phyloP scores from a whole-genome alignment of 371 early-diverging fungal species.

The Scutellospora calospora region DNA sequence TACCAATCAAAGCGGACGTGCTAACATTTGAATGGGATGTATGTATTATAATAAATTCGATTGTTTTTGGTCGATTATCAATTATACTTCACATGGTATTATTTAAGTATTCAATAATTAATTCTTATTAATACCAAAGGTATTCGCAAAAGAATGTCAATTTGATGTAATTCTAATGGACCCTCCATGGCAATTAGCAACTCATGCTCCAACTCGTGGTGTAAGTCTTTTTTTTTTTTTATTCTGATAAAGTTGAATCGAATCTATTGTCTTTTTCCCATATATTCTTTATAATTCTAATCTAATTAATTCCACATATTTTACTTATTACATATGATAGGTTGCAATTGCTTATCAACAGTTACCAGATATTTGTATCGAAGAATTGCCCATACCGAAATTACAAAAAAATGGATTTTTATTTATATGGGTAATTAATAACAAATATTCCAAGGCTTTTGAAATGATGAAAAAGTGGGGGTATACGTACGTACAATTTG shows the following conservation, averaged over 20 bases:
- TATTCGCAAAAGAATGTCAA: slow-evolving; percentile 79
- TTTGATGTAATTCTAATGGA: slow-evolving; percentile 94
- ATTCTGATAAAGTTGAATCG: neutral
- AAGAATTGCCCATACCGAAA: slow-evolving; percentile 86
- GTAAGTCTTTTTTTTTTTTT: slow-evolving; percentile 53
- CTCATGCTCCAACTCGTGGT: slow-evolving; percentile 92
- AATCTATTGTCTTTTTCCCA: neutral
- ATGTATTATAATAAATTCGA: slow-evolving; percentile 45
- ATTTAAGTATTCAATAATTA: neutral
- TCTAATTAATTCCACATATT: neutral
- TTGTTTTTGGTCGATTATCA: neutral
- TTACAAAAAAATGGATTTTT: slow-evolving; percentile 89
- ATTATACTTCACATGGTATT: neutral
- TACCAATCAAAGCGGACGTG: slow-evolving; percentile 94
- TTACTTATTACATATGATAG: slow-evolving; percentile 46
- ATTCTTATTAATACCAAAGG: slow-evolving; percentile 50
- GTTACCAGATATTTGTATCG: slow-evolving; percentile 91
- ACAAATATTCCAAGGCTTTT: slow-evolving; percentile 93
- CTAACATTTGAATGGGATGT: slow-evolving; percentile 94
- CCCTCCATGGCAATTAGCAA: slow-evolving; percentile 98
- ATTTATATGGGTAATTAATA: slow-evolving; percentile 97
- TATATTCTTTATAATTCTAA: neutral
- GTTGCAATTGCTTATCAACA: slow-evolving; percentile 95
- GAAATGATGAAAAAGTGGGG: slow-evolving; percentile 95
- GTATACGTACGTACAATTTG: slow-evolving; percentile 65